A percentile compares a stretch with the other conserved stretches of the same genome.
phyloP scores from a whole-genome alignment of 768 basidiomycete species.

The Tylopilus sp. region DNA sequence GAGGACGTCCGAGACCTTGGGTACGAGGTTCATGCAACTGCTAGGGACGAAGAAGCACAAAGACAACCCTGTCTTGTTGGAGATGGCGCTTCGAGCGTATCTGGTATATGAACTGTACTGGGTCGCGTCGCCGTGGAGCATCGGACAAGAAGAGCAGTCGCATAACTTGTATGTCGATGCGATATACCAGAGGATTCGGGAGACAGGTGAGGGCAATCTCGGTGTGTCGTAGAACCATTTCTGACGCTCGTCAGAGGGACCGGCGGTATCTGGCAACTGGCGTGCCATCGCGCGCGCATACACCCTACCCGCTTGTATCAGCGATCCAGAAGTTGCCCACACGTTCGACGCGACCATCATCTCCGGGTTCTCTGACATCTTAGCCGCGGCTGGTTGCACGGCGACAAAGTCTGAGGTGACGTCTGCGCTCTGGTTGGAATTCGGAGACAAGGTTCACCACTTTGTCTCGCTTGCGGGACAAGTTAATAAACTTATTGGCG shows the following conservation, averaged over 20 bases:
- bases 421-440: slow-evolving; percentile 39
- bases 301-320: slow-evolving; percentile 7
- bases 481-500: slow-evolving; percentile 35
- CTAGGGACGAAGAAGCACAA: slow-evolving; percentile 19
- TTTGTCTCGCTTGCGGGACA: slow-evolving; percentile 44
- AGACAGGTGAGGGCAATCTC: slow-evolving; percentile 29
- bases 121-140: slow-evolving; percentile 22
- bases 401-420: slow-evolving; percentile 24
- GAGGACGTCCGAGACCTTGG: slow-evolving; percentile 9
- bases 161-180: slow-evolving; percentile 15
- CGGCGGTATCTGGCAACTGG: slow-evolving; percentile 42
- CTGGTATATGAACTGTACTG: slow-evolving; percentile 19
- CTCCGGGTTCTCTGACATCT: slow-evolving; percentile 25
- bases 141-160: slow-evolving; percentile 16
- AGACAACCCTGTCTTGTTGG: slow-evolving; percentile 29
- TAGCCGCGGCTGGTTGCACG: slow-evolving; percentile 25
- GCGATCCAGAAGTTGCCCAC: slow-evolving; percentile 15
- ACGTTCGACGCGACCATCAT: slow-evolving; percentile 8
- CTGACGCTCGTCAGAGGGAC: slow-evolving; percentile 33
- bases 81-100: slow-evolving; percentile 31
- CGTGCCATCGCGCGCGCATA: slow-evolving; percentile 35
- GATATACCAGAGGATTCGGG: slow-evolving; percentile 34
- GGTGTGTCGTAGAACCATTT: not conserved
- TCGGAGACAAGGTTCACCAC: slow-evolving; percentile 37
- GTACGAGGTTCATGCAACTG: slow-evolving; percentile 16